A percentile compares a stretch with the other conserved stretches of the same genome.
Evolutionary conservation across 495 filamentous ascomycete genomes (phyloP).

Genomic region (Sporormia fimetaria): DNA sequence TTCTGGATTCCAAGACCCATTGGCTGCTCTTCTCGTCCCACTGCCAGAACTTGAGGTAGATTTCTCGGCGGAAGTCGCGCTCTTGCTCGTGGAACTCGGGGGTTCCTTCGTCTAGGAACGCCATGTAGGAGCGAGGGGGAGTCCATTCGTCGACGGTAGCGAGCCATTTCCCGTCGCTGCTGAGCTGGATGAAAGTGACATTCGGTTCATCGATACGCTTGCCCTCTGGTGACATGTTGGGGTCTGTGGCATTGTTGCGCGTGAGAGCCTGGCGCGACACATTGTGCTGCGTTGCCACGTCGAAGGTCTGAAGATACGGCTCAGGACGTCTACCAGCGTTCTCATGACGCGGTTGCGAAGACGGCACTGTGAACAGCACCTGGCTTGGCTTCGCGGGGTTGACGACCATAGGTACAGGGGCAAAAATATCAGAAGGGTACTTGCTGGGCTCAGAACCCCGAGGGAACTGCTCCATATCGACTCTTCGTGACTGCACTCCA

Average conservation of each 20-base stretch:
- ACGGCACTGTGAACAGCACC: constrained; percentile 51
- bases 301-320: constrained; percentile 69
- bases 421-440: constrained; percentile 6
- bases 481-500: constrained; percentile 55
- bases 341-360: constrained; percentile 35
- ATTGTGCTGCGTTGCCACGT: constrained; percentile 59
- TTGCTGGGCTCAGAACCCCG: constrained; percentile 53
- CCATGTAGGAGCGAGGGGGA: constrained; percentile 54
- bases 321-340: constrained; percentile 29
- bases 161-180: constrained; percentile 76
- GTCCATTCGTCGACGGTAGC: constrained; percentile 85
- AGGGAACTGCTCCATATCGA: constrained; percentile 48
- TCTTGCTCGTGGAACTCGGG: constrained; percentile 36
- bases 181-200: constrained; percentile 58
- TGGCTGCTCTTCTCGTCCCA: constrained; percentile 49
- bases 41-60: constrained; percentile 84
- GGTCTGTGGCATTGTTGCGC: constrained; percentile 71
- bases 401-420: constrained; percentile 37
- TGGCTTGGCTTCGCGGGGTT: constrained; percentile 46
- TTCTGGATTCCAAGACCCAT: constrained; percentile 67
- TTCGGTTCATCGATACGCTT: constrained; percentile 60
- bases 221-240: constrained; percentile 60
- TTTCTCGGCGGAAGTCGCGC: constrained; percentile 45
- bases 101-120: constrained; percentile 37
- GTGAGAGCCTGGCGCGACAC: constrained; percentile 76